Base-by-base conservation (phyloP, 768 basidiomycete species). In the Lactarius akahatsu region DNA sequence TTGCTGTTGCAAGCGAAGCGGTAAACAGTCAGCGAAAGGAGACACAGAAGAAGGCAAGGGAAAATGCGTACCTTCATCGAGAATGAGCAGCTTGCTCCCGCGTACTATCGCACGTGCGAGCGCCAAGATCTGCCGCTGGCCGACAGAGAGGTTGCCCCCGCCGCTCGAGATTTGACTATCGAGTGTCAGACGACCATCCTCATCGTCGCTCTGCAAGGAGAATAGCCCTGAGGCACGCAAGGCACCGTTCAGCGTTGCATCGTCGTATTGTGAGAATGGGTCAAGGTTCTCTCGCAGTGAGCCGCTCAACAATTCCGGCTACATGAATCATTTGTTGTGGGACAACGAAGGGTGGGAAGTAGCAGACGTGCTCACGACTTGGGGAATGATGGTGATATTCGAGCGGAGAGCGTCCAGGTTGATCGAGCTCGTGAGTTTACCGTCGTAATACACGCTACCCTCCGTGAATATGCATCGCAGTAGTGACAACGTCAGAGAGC, bases 121-220 rank as follows among this genome's bases (percentile, higher is more conserved):
- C 0, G 85, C 85, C 20, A 88, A 74, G n/a, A 88, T 80, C 72
- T 87, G 86, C 16, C 85, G 75, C 70, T 88, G 83, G 6, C 86
- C 85, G 23, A 87, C 79, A 6, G 81, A 83, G 18, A 84, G 72
- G 67, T 83, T 83, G 1, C 75, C 62, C 0, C 81, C 81, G 1
- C 80, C 82, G 32, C 76, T 77, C 3, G 81, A 75, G 40, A 85
- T 79, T 32, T 70, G 66, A 47, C 77, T 81, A 62, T 85, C 82
- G 1, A 84, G 76, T 5, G 79, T 80, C 26, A 85, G 73, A 2
- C 73, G 74, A 32, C 67, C 74, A 32, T 78, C 76, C 1, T 78
- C 77, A 4, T 68, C 73, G 2, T 80, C 77, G 15, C 74, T 73
- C 64, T 81, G 80, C 7, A 81, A 70, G 3, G 77, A 72, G 66